These are phyloP conservation scores for Circinella minor DNA, from an alignment of 371 early-diverging fungal species.

Conservation along the genomic window DNA sequence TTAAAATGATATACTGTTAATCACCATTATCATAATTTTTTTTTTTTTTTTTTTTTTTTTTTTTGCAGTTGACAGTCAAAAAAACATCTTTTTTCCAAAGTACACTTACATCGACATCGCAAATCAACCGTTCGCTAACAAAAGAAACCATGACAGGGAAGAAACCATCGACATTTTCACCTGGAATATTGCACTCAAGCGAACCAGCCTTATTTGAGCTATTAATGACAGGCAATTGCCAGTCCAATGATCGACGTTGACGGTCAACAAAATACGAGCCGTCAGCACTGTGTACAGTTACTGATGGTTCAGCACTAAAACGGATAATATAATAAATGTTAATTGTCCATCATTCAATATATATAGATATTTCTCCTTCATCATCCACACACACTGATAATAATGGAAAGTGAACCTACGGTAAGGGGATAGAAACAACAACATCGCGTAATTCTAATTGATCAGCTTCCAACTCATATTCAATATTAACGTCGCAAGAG, in stretches of 20 bases:
- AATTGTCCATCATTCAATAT: no score
- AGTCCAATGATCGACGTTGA: slow-evolving; percentile 72
- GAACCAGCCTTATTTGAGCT: slow-evolving; percentile 75
- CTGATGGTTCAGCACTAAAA: slow-evolving; percentile 64
- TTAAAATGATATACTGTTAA: slow-evolving; percentile 12
- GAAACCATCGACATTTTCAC: slow-evolving; percentile 81
- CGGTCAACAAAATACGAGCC: slow-evolving; percentile 81
- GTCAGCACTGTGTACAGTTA: slow-evolving; percentile 79
- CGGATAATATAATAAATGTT: background rate
- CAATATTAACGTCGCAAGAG: slow-evolving; percentile 90
- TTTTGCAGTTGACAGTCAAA: background rate
- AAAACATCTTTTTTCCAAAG: no score
- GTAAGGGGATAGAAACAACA: slow-evolving; percentile 86
- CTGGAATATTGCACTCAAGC: slow-evolving; percentile 85
- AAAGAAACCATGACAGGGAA: slow-evolving; percentile 92
- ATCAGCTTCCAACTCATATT: slow-evolving; percentile 85
- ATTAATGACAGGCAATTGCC: slow-evolving; percentile 89
- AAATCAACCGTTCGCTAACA: slow-evolving; percentile 68
- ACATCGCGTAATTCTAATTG: slow-evolving; percentile 86
- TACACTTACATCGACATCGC: slow-evolving; percentile 74
- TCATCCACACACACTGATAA: background rate
- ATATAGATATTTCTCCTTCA: no score
- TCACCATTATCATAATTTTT: slow-evolving; percentile 6
- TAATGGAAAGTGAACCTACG: slow-evolving; percentile 56
- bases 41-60: background rate